Percentiles rank a stretch among this genome's conserved stretches.
Conservation (phyloP, 2,329 filamentous ascomycete genomes). For the Scolecobasidium constrictum region DNA sequence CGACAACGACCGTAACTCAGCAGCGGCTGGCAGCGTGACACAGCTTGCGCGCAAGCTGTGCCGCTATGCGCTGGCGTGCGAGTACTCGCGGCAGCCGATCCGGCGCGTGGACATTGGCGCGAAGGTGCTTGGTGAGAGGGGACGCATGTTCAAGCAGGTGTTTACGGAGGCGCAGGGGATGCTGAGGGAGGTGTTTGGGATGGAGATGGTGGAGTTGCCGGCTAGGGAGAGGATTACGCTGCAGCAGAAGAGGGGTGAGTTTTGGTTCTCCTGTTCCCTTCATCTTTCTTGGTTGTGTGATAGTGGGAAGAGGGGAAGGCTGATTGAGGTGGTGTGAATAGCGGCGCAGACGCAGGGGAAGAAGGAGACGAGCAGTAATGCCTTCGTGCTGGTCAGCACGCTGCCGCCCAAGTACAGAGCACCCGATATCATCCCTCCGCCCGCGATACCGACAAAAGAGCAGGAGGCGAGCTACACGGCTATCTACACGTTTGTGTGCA, state of each 20-base stretch:
- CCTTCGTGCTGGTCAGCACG: slow-evolving; percentile 67
- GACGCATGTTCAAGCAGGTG: slow-evolving; percentile 60
- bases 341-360: slow-evolving; percentile 35
- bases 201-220: slow-evolving; percentile 81
- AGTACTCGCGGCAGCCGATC: slow-evolving; percentile 47
- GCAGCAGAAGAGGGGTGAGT: slow-evolving; percentile 62
- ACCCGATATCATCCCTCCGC: slow-evolving; percentile 56
- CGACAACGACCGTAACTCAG: background rate
- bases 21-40: background rate
- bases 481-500: slow-evolving; percentile 69
- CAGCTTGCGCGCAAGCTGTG: slow-evolving; percentile 49
- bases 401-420: slow-evolving; percentile 57
- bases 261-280: no score
- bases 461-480: slow-evolving; percentile 72
- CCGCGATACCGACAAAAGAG: slow-evolving; percentile 51
- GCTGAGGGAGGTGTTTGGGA: slow-evolving; percentile 68
- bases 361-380: slow-evolving; percentile 44
- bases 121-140: slow-evolving; percentile 27
- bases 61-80: slow-evolving; percentile 48
- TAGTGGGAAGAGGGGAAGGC: slow-evolving; percentile 7
- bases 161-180: slow-evolving; percentile 68
- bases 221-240: slow-evolving; percentile 70
- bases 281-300: background rate
- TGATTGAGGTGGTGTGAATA: slow-evolving; percentile 4
- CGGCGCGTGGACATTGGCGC: slow-evolving; percentile 42